These are phyloP conservation scores for Cyberlindnera misumaiensis DNA, from an alignment of 805 yeast species.

Conservation along the genomic window DNA sequence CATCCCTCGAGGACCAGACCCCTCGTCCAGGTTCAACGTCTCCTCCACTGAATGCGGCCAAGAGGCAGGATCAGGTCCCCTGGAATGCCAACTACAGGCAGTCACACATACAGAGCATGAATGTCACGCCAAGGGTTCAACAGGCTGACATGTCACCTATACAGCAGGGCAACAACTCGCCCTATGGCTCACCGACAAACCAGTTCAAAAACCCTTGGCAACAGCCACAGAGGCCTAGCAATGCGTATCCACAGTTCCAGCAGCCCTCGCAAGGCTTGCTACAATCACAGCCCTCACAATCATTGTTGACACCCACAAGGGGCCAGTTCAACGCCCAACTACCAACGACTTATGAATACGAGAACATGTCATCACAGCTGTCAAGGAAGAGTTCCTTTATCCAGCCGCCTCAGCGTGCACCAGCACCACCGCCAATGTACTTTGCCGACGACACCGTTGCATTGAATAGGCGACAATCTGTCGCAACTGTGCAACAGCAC, in stretches of 20 bases:
- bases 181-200: constrained; percentile 24
- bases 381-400: constrained; percentile 23
- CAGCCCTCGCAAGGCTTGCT: constrained; percentile 4
- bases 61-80: constrained; percentile 11
- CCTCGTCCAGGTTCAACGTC: background rate
- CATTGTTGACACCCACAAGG: constrained; percentile 19
- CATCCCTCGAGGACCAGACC: constrained; percentile 14
- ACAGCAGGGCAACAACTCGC: constrained; percentile 10
- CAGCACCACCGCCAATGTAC: constrained; percentile 35
- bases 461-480: constrained; percentile 29
- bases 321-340: constrained; percentile 27
- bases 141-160: constrained; percentile 4
- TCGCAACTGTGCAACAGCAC: constrained; percentile 25
- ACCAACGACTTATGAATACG: constrained; percentile 45
- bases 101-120: constrained; percentile 12
- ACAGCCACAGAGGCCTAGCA: constrained; percentile 12
- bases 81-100: constrained; percentile 21
- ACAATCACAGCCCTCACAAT: constrained; percentile 2
- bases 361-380: constrained; percentile 14
- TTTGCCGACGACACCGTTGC: constrained; percentile 24
- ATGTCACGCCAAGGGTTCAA: constrained; percentile 16
- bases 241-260: background rate
- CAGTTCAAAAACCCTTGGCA: constrained; percentile 26
- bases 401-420: constrained; percentile 38
- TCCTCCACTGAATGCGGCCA: constrained; percentile 1